Evolutionary conservation across 2,329 filamentous ascomycete genomes (phyloP).

Genomic region (Talaromyces sp.): DNA sequence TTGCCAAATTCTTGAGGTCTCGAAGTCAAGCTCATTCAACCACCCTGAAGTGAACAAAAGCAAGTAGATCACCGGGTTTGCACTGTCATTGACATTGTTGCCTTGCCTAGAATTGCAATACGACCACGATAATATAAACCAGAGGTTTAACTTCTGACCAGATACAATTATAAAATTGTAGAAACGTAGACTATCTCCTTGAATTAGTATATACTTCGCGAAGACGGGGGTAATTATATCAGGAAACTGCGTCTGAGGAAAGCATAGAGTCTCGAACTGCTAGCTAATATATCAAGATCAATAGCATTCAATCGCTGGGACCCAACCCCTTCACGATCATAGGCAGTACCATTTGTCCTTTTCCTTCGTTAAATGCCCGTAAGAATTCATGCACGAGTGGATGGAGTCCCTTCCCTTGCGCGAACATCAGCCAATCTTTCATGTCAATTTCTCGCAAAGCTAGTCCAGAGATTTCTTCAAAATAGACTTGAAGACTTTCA

Average conservation of each 20-base stretch:
- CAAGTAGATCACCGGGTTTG: too few relatives aligned
- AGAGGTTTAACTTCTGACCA: background rate
- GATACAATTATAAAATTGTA: background rate
- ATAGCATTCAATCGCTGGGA: too few relatives aligned
- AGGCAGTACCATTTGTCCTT: conserved; percentile 2
- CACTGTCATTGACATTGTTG: too few relatives aligned
- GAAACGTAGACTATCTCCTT: background rate
- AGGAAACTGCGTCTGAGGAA: background rate
- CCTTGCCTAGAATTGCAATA: too few relatives aligned
- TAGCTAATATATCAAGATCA: background rate
- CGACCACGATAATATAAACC: background rate
- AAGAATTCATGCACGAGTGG: conserved; percentile 3
- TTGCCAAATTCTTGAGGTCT: too few relatives aligned
- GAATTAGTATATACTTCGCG: background rate
- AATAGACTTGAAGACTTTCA: background rate
- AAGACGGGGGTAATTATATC: background rate
- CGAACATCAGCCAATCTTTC: background rate
- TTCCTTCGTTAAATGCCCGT: background rate
- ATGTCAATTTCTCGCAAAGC: background rate
- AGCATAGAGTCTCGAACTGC: background rate
- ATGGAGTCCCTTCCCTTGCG: conserved; percentile 2
- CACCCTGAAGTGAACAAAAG: too few relatives aligned
- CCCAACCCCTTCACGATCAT: conserved; percentile 25
- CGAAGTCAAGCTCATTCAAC: too few relatives aligned
- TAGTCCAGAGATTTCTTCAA: background rate